Conservation (phyloP, 163 green algal species). For the Chlorella variabilis region DNA sequence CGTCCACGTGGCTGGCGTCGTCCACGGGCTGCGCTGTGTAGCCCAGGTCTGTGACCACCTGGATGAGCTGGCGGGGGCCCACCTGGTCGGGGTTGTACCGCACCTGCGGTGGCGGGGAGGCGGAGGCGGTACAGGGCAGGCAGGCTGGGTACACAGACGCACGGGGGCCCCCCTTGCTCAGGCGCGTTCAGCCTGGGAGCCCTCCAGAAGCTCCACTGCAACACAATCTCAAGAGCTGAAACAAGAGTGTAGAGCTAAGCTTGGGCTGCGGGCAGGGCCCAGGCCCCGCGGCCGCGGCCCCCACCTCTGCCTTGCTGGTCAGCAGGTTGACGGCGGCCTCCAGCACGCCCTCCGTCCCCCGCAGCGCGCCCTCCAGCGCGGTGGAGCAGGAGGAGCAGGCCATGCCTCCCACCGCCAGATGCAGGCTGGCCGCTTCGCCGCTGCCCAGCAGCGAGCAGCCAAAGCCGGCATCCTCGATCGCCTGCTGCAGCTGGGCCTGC, state of each 20-base stretch:
- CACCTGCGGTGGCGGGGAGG: conserved; percentile 46
- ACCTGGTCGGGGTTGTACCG: conserved; percentile 69
- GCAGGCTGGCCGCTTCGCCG: conserved; percentile 26
- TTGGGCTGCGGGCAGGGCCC: too few species aligned
- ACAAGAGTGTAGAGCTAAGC: too few species aligned
- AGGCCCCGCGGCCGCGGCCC: background rate
- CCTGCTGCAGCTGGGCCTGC: conserved; percentile 60
- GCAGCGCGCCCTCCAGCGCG: conserved; percentile 70
- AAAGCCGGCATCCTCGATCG: conserved; percentile 84
- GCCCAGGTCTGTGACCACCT: conserved; percentile 64
- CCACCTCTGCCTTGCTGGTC: conserved; percentile 43
- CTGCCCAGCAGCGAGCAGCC: conserved; percentile 41
- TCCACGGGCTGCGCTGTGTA: conserved; percentile 68
- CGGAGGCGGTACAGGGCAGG: background rate
- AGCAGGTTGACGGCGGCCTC: conserved; percentile 45
- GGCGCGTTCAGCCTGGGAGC: background rate
- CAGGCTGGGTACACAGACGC: conserved; percentile 63
- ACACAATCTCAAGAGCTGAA: background rate
- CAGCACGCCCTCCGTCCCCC: conserved; percentile 59
- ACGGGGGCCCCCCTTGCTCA: conserved; percentile 65
- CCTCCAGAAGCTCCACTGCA: too few species aligned
- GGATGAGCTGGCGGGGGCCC: conserved; percentile 80
- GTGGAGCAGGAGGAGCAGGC: conserved; percentile 80
- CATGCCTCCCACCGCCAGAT: conserved; percentile 88
- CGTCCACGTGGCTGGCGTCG: conserved; percentile 75